These are phyloP conservation scores for Dipteronia sinensis DNA, from an alignment of 345 rosid species.

Conservation along the genomic window DNA sequence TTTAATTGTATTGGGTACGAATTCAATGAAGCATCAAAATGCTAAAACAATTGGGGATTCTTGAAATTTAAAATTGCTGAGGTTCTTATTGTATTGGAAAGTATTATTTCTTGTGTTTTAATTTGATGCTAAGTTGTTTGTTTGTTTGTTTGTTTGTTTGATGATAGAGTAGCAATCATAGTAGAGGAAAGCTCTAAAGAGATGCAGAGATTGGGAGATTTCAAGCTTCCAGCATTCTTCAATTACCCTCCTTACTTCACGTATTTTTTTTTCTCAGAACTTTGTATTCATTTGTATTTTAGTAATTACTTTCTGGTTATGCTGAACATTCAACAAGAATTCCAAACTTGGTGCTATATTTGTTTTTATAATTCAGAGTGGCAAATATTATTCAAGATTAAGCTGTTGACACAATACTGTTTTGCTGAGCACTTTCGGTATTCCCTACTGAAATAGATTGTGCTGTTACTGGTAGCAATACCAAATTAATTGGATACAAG, in stretches of 20 bases:
- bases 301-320: neutral
- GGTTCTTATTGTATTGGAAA: neutral
- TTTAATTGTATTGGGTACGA: neutral
- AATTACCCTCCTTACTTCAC: conserved; percentile 98
- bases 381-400: too few species aligned
- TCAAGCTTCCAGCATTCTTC: conserved; percentile 93
- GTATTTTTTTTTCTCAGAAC: conserved; percentile 44
- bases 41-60: neutral
- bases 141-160: neutral
- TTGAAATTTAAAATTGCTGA: neutral
- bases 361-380: neutral
- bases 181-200: conserved; percentile 8
- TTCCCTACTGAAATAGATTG: too few species aligned
- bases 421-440: too few species aligned
- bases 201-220: conserved; percentile 88
- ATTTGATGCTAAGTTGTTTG: neutral
- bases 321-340: neutral
- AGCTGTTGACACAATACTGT: too few species aligned
- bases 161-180: conserved; percentile 13
- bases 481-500: too few species aligned
- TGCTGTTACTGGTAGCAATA: too few species aligned
- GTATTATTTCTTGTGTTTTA: neutral
- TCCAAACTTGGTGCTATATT: neutral
- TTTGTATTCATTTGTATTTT: neutral
- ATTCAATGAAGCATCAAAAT: neutral